These are phyloP conservation scores for Dujonia santamariae DNA, from an alignment of 1,139 yeast species.

Conservation along the genomic window DNA sequence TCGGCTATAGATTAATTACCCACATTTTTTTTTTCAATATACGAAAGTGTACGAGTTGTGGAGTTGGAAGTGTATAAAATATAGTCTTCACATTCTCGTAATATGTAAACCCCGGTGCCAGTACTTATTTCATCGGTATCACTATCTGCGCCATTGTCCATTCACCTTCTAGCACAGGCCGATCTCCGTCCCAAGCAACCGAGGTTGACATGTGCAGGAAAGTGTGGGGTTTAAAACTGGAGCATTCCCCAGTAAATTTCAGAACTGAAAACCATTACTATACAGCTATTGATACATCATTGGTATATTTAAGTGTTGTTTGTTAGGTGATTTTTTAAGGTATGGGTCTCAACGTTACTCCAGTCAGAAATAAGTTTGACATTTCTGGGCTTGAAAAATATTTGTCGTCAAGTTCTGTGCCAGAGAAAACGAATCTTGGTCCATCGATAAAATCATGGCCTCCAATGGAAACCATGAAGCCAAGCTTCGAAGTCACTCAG, in stretches of 20 bases:
- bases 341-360: conserved; percentile 19
- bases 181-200: not conserved
- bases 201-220: conserved; percentile 4
- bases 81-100: too few relatives aligned
- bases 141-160: too few relatives aligned
- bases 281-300: too few relatives aligned
- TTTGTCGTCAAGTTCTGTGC: conserved; percentile 12
- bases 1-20: too few relatives aligned
- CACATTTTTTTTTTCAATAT: too few relatives aligned
- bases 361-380: conserved; percentile 39
- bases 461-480: conserved; percentile 9
- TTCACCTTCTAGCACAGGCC: conserved; percentile 1
- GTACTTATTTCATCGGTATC: too few relatives aligned
- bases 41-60: too few relatives aligned
- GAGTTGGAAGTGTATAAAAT: too few relatives aligned
- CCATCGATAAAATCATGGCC: conserved; percentile 7
- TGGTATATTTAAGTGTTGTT: too few relatives aligned
- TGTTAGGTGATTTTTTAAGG: conserved; percentile 1
- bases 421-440: conserved; percentile 4
- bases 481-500: conserved; percentile 39
- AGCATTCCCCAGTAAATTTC: not conserved
- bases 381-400: conserved; percentile 26
- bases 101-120: too few relatives aligned
- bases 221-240: conserved; percentile 3
- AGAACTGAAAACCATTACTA: too few relatives aligned